Percentiles rank a stretch among this genome's conserved stretches.
These are phyloP conservation scores for Rhodotorula kratochvilovae DNA, from an alignment of 768 basidiomycete genomes.

Conservation along the genomic window DNA sequence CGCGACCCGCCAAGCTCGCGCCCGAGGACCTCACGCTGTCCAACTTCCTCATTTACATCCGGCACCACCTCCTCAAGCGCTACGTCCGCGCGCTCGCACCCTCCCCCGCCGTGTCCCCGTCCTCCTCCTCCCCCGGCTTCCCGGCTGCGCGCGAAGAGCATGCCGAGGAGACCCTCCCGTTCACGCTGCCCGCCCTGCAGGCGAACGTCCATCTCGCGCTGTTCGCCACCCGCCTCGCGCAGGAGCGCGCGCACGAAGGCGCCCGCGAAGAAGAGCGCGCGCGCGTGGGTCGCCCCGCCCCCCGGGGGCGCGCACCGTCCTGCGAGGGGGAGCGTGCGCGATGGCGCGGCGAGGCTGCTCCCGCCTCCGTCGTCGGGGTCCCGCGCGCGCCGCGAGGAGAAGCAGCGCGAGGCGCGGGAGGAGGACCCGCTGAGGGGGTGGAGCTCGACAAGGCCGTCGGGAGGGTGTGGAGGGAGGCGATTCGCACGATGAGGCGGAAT, in stretches of 20 bases:
- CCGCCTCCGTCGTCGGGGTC: too few relatives aligned
- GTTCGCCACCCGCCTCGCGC: constrained; percentile 9
- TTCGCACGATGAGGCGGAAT: constrained; percentile 3
- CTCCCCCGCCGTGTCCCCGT: background rate
- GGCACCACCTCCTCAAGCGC: constrained; percentile 8
- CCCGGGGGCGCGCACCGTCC: too few relatives aligned
- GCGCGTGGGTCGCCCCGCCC: background rate
- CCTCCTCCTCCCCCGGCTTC: background rate
- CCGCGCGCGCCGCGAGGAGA: too few relatives aligned
- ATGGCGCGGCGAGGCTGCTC: too few relatives aligned
- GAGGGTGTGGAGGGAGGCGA: constrained; percentile 16
- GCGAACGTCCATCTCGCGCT: background rate
- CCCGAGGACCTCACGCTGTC: constrained; percentile 7
- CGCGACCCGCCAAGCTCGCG: constrained; percentile 13
- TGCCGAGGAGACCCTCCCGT: background rate
- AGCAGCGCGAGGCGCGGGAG: too few relatives aligned
- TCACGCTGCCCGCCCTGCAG: background rate
- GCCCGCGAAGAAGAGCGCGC: background rate
- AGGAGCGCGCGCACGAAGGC: background rate
- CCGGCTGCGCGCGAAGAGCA: too few relatives aligned
- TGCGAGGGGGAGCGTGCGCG: too few relatives aligned
- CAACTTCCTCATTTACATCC: constrained; percentile 26
- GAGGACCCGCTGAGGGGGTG: background rate
- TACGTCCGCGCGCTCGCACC: background rate
- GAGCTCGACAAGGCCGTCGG: constrained; percentile 7